Evolutionary conservation across 805 yeast genomes (phyloP).

Genomic region (Barnettozyma botsteinii): DNA sequence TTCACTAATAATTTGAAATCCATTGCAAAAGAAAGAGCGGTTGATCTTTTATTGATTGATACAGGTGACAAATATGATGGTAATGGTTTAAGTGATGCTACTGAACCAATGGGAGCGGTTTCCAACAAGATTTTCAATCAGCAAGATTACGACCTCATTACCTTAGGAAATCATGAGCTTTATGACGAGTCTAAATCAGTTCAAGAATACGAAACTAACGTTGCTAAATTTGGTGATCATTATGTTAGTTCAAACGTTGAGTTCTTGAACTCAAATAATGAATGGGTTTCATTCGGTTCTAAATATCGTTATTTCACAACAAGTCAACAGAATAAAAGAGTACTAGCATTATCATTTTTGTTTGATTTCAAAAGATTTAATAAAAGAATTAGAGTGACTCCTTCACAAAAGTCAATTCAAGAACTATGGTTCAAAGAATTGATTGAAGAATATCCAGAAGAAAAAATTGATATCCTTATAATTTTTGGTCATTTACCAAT

Average conservation of each 20-base stretch:
- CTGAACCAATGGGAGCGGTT: conserved; percentile 61
- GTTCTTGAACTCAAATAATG: conserved; percentile 37
- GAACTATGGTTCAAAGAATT: conserved; percentile 62
- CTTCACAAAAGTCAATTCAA: conserved; percentile 46
- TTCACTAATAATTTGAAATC: conserved; percentile 50
- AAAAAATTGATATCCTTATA: conserved; percentile 56
- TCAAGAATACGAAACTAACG: conserved; percentile 60
- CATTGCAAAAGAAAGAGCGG: conserved; percentile 38
- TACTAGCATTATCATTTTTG: conserved; percentile 72
- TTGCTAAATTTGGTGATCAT: conserved; percentile 50
- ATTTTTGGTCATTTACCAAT: conserved; percentile 80
- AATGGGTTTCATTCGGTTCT: conserved; percentile 62
- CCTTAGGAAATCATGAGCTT: conserved; percentile 89
- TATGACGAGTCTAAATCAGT: conserved; percentile 59
- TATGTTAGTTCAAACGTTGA: conserved; percentile 75
- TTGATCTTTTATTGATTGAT: conserved; percentile 72
- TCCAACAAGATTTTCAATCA: conserved; percentile 59
- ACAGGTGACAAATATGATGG: conserved; percentile 96
- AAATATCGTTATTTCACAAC: conserved; percentile 64
- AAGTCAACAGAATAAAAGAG: conserved; percentile 39
- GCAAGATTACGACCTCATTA: conserved; percentile 68
- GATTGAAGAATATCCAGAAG: conserved; percentile 29
- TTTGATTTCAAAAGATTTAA: conserved; percentile 69
- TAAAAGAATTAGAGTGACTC: conserved; percentile 55
- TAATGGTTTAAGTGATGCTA: conserved; percentile 80